Percentiles rank a stretch among this genome's conserved stretches.
Conservation (phyloP, 805 yeast genomes). For the Candida morakotiae region DNA sequence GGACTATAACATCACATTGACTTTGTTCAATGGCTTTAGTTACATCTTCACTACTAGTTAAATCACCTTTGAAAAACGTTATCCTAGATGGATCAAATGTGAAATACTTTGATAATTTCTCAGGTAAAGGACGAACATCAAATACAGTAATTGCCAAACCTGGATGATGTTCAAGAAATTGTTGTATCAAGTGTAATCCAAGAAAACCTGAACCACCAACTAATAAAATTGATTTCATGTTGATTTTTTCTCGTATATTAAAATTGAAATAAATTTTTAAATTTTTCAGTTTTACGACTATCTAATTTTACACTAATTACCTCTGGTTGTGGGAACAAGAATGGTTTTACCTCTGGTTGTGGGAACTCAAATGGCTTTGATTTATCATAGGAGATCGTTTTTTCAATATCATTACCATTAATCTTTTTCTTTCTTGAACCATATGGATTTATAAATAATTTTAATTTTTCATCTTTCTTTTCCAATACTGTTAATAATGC, state of each 20-base stretch:
- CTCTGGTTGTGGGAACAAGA: conserved; percentile 22
- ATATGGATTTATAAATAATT: conserved; percentile 9
- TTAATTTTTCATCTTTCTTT: conserved; percentile 22
- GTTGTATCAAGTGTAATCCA: conserved; percentile 87
- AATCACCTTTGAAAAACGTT: conserved; percentile 72
- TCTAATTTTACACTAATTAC: conserved; percentile 17
- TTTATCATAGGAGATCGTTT: conserved; percentile 31
- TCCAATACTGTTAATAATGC: conserved; percentile 36
- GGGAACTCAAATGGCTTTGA: conserved; percentile 23
- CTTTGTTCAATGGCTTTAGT: conserved; percentile 53
- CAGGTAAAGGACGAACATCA: conserved; percentile 88
- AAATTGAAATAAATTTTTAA: conserved; percentile 24
- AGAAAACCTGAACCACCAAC: conserved; percentile 97
- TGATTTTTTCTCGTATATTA: conserved; percentile 7
- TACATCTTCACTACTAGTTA: conserved; percentile 72
- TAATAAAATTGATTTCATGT: conserved; percentile 58
- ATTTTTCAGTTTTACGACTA: conserved; percentile 21
- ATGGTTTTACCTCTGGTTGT: conserved; percentile 7
- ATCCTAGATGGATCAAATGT: conserved; percentile 63
- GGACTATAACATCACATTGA: conserved; percentile 75
- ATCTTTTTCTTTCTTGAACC: conserved; percentile 9
- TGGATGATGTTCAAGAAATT: conserved; percentile 63
- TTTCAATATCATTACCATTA: conserved; percentile 35
- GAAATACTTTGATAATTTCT: conserved; percentile 62
- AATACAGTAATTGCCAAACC: conserved; percentile 78